These are phyloP conservation scores for Neonectria faginata DNA, from an alignment of 2,329 filamentous ascomycete species.

Conservation along the genomic window DNA sequence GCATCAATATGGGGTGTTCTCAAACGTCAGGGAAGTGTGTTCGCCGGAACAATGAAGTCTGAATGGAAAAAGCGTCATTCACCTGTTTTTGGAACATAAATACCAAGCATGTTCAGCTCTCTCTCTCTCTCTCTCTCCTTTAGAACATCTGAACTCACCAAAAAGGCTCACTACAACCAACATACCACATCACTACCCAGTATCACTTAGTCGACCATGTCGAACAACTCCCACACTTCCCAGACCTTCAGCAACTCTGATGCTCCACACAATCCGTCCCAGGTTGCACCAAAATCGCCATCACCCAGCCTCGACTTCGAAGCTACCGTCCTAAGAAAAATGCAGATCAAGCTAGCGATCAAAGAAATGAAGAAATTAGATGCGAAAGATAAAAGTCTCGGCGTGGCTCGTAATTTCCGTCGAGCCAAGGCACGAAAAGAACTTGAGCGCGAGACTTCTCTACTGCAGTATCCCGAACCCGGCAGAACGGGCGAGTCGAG, in stretches of 20 bases:
- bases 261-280: not conserved
- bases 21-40: not conserved
- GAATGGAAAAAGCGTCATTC: not conserved
- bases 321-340: constrained; percentile 4
- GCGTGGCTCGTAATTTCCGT: not conserved
- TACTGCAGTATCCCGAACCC: too few species aligned
- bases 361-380: not conserved
- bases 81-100: not conserved
- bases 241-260: too few species aligned
- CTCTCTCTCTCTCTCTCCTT: not conserved
- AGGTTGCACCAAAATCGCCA: not conserved
- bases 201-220: not conserved
- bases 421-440: not conserved
- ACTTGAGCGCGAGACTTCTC: not conserved
- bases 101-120: not conserved
- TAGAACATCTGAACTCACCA: not conserved
- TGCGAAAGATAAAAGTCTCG: not conserved
- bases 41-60: not conserved
- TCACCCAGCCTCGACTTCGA: not conserved
- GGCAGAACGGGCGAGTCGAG: not conserved
- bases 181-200: not conserved
- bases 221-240: not conserved
- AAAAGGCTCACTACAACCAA: not conserved
- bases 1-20: not conserved
- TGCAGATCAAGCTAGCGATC: not conserved